phyloP scores from a whole-genome alignment of 2,329 filamentous ascomycete species.

The Penicillium sp. region DNA sequence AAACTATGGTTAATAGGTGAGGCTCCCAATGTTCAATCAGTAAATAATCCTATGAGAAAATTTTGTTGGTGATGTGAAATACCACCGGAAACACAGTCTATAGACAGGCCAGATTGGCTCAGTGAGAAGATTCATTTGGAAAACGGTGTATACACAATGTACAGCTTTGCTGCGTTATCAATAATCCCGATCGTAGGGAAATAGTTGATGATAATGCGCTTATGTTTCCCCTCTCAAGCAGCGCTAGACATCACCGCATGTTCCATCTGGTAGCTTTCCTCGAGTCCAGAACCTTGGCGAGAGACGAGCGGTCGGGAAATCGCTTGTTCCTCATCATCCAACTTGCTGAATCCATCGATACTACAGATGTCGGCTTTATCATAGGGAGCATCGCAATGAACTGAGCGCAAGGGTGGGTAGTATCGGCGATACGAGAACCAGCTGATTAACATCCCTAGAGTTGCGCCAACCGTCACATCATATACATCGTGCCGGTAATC shows the following conservation, averaged over 20 bases:
- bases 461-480: slow-evolving; percentile 63
- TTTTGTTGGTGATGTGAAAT: too few species aligned
- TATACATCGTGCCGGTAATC: slow-evolving; percentile 70
- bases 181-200: too few species aligned
- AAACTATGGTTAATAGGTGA: background rate
- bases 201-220: background rate
- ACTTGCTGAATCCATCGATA: slow-evolving; percentile 38
- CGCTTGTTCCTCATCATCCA: slow-evolving; percentile 44
- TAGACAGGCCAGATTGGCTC: background rate
- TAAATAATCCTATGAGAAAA: too few species aligned
- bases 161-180: background rate
- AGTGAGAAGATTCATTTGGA: background rate
- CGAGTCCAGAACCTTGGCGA: slow-evolving; percentile 21
- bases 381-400: slow-evolving; percentile 60
- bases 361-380: slow-evolving; percentile 34
- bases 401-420: slow-evolving; percentile 60
- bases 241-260: slow-evolving; percentile 21
- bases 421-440: slow-evolving; percentile 67
- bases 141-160: background rate
- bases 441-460: slow-evolving; percentile 61
- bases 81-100: too few species aligned
- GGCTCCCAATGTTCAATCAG: too few species aligned
- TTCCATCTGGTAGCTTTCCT: slow-evolving; percentile 37
- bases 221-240: background rate
- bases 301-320: slow-evolving; percentile 22